Evolutionary conservation across 345 rosid genomes (phyloP).

Genomic region (Rhodamnia rubescens): DNA sequence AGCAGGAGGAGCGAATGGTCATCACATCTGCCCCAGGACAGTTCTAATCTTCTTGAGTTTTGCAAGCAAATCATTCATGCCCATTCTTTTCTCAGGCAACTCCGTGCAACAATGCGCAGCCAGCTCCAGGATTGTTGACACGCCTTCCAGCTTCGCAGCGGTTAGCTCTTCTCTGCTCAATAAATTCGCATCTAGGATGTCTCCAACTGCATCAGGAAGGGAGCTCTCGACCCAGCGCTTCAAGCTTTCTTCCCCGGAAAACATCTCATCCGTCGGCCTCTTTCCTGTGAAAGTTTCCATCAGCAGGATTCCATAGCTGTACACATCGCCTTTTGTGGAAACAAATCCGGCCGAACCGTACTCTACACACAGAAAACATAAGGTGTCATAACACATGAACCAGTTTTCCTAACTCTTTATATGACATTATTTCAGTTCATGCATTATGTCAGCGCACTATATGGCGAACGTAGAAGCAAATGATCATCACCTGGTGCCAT

Average conservation of each 20-base stretch:
- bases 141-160: background rate
- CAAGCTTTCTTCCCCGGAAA: background rate
- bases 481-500: background rate
- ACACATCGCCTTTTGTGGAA: background rate
- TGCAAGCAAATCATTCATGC: background rate
- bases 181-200: background rate
- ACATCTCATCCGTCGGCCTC: background rate
- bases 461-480: background rate
- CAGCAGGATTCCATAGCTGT: background rate
- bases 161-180: background rate
- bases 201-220: background rate
- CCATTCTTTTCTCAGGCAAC: background rate
- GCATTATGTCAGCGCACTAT: fast-evolving
- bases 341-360: background rate
- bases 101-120: background rate
- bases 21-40: background rate
- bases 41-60: background rate
- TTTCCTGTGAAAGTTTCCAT: background rate
- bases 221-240: background rate
- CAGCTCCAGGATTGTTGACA: background rate
- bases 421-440: background rate
- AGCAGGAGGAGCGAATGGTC: background rate
- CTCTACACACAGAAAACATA: background rate
- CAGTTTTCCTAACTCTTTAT: background rate
- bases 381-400: background rate